Evolutionary conservation across 768 basidiomycete species (phyloP), one percentile per base, ranked within the genome.

Genomic region (Pleurotus ostreatus): DNA sequence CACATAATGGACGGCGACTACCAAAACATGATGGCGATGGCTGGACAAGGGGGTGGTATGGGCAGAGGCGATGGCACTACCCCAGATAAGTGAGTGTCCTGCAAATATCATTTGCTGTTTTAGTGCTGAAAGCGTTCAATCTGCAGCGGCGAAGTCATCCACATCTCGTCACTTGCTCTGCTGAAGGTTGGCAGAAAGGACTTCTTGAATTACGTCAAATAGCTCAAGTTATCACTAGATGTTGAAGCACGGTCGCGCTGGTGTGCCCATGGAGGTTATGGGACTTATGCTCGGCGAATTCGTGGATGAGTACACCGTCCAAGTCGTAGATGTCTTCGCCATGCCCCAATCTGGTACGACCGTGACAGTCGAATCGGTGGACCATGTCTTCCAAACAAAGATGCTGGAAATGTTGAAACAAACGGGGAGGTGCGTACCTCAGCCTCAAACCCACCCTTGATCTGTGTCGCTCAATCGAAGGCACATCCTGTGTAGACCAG

Each of bases 361-460:
- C 0, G 96, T 98, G 43, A 94, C 93, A 48, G 95, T 98, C 59
- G 95, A 98, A 72, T 96, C 95, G 7, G 94, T 96, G 1, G 97
- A 99, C 72, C 94, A 98, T 64, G 97, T 98, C 49, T 99, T 98
- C 73, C 97, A 99, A 71, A 87, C 86, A 3, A 98, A 88, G 73
- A 98, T 98, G 97, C 76, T 97, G 49, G 97, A 98, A 55, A 98
- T 98, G 95, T 72, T 99, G 65, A 98, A 99, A 74, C 97, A 98
- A 76, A 99, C 97, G 0, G 97, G 97, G 60, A 77, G 96, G 94
- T 93, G 63, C 67, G 87, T 71, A 11, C 30, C 9, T 34, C 30
- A 43, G 59, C 46, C 47, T 57, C 59, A 49, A 23, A 49, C 5
- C 23, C 23, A 46, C 43, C 20, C 26, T 37, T 23, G 25, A 34